phyloP scores from a whole-genome alignment of 768 basidiomycete genomes.

The Russula foetens region DNA sequence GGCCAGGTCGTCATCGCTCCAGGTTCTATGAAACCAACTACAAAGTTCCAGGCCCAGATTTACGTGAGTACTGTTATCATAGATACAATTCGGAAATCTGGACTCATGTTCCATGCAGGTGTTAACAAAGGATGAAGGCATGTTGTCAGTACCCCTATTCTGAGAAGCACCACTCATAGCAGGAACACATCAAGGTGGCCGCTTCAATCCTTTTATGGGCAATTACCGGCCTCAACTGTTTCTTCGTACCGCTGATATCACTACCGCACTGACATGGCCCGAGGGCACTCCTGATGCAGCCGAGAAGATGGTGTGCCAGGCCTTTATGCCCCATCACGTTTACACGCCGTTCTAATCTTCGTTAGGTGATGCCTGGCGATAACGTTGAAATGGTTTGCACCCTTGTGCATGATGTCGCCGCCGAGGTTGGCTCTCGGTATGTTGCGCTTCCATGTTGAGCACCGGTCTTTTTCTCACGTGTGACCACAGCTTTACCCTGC shows the following conservation, averaged over 20 bases:
- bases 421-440: conserved; percentile 78
- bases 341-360: neutral
- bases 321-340: neutral
- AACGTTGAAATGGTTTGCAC: conserved; percentile 89
- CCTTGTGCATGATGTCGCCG: conserved; percentile 78
- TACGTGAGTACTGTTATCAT: conserved; percentile 44
- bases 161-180: neutral
- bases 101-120: conserved; percentile 37
- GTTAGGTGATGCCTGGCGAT: conserved; percentile 92
- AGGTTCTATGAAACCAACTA: conserved; percentile 87
- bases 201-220: conserved; percentile 85
- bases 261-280: conserved; percentile 78
- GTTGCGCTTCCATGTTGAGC: neutral
- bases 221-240: conserved; percentile 95
- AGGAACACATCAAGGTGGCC: conserved; percentile 41
- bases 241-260: conserved; percentile 92
- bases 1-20: conserved; percentile 89
- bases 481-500: conserved; percentile 64
- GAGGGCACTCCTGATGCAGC: conserved; percentile 70
- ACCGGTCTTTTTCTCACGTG: conserved; percentile 2
- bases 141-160: neutral
- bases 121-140: conserved; percentile 77
- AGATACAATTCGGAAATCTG: neutral
- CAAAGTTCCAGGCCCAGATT: conserved; percentile 90
- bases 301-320: conserved; percentile 69